Evolutionary conservation across 108 stramenopile species (phyloP), one percentile per base, ranked within the genome.

Genomic region (Cylindrotheca closterium): DNA sequence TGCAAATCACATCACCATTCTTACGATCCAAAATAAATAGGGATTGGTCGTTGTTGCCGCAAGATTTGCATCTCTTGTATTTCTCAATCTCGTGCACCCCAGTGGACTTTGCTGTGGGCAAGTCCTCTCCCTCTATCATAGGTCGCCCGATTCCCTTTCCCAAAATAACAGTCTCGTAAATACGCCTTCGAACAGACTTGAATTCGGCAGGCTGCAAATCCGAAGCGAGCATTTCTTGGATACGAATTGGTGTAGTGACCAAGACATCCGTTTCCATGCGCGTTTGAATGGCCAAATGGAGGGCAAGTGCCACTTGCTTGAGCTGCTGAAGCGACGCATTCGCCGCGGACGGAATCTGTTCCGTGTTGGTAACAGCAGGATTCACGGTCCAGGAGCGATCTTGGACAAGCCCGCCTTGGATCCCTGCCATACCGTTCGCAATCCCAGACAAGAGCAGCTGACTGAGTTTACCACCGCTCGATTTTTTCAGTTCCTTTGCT

Each of bases 1-100:
- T 80, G 48, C 93, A 95, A 52, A 95, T 88, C 19, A 90, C 65
- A 73, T 95, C 93, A 8, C 93, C 93, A 79, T 92, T 92, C 75
- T 87, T 88, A 1, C 79, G 77, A 63, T 95, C 93, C 51, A 87
- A 63, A 8, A 89, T 73, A 66, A 95, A 95, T 5, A 58, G 31
- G 4, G 86, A 56, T 75, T 95, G 93, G 61, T 95, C 89, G 53
- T 84, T 86, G 73, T 90, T 90, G 31, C 87, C 87, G 63, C 93
- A 95, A 0, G 81, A 76, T 31, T 77, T 74, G 71, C 93, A 95
- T 34, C 82, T 82, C 65, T 94, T 84, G 67, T 70, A 90, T 77
- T 89, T 73, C 67, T 72, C 69, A 22, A 63, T 65, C 22, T 70
- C 80, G 49, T 74, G 70, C 30, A 71, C 84, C 27, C 71, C 45